These are phyloP conservation scores for Fusarium udum DNA, from an alignment of 2,329 filamentous ascomycete genomes.

Conservation along the genomic window DNA sequence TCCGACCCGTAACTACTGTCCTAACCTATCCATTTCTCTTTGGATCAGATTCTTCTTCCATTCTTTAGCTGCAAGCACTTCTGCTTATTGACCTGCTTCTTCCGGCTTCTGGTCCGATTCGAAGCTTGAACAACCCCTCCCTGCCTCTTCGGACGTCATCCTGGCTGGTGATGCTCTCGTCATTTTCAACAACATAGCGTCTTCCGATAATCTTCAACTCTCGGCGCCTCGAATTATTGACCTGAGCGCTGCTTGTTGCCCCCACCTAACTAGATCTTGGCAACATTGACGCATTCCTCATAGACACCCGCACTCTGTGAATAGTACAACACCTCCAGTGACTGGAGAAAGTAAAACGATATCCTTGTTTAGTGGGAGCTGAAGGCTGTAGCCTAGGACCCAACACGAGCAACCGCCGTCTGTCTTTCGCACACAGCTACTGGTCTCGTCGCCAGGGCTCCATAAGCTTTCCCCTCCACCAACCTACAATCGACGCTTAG, in stretches of 20 bases:
- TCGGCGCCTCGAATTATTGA: background rate
- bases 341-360: background rate
- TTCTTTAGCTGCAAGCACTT: slow-evolving; percentile 14
- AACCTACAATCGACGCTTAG: slow-evolving; percentile 17
- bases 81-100: slow-evolving; percentile 12
- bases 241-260: slow-evolving; percentile 3
- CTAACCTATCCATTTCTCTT: background rate
- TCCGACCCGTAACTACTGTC: background rate
- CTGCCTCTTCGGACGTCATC: slow-evolving; percentile 8
- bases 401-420: slow-evolving; percentile 15
- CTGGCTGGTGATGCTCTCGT: slow-evolving; percentile 19
- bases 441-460: slow-evolving; percentile 5
- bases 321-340: background rate
- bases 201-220: background rate
- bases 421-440: slow-evolving; percentile 17
- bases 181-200: slow-evolving; percentile 23
- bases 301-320: slow-evolving; percentile 8
- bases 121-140: background rate
- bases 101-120: slow-evolving; percentile 6
- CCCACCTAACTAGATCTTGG: slow-evolving; percentile 40
- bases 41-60: background rate
- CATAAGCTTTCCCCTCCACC: slow-evolving; percentile 26
- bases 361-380: slow-evolving; percentile 23
- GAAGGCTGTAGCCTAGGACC: slow-evolving; percentile 27
- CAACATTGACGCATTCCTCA: slow-evolving; percentile 27